Percentiles rank a stretch among this genome's conserved stretches.
Evolutionary conservation across 1,284 basidiomycete genomes (phyloP).

Genomic region (Leccinum fuscescens): DNA sequence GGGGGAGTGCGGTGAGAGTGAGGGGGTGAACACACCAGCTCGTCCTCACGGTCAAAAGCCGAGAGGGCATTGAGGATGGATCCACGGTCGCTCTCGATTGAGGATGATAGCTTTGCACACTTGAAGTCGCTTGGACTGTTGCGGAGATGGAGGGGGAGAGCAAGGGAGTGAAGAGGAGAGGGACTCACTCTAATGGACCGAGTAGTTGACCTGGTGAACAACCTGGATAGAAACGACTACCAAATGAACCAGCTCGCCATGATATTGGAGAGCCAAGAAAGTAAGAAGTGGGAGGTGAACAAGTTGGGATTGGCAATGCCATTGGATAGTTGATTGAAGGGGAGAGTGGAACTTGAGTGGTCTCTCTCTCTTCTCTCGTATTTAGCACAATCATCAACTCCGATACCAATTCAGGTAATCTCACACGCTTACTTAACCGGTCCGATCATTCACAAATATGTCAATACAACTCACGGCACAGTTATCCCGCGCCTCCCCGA

Average conservation of each 20-base stretch:
- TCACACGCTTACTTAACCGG: conserved; percentile 30
- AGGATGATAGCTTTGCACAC: conserved; percentile 53
- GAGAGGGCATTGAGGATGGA: conserved; percentile 65
- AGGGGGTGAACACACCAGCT: conserved; percentile 48
- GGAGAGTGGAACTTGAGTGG: background rate
- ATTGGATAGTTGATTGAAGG: conserved; percentile 27
- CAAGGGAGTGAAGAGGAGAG: conserved; percentile 11
- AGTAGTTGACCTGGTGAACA: conserved; percentile 61
- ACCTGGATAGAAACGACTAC: conserved; percentile 58
- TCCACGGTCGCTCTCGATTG: conserved; percentile 58
- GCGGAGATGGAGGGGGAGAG: background rate
- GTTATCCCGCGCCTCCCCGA: background rate
- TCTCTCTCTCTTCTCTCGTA: background rate
- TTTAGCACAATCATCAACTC: conserved; percentile 26
- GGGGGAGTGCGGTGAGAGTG: background rate
- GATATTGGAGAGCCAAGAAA: conserved; percentile 71
- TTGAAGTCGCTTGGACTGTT: conserved; percentile 55
- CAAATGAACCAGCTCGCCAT: conserved; percentile 62
- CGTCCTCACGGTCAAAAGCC: conserved; percentile 66
- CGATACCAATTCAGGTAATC: conserved; percentile 1
- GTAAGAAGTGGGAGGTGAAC: conserved; percentile 56
- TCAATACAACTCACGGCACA: conserved; percentile 20
- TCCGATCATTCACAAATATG: conserved; percentile 23
- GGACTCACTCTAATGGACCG: conserved; percentile 58
- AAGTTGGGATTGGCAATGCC: conserved; percentile 63